Conservation (phyloP, 2,329 filamentous ascomycete genomes). For the Penicillium verrucosum region DNA sequence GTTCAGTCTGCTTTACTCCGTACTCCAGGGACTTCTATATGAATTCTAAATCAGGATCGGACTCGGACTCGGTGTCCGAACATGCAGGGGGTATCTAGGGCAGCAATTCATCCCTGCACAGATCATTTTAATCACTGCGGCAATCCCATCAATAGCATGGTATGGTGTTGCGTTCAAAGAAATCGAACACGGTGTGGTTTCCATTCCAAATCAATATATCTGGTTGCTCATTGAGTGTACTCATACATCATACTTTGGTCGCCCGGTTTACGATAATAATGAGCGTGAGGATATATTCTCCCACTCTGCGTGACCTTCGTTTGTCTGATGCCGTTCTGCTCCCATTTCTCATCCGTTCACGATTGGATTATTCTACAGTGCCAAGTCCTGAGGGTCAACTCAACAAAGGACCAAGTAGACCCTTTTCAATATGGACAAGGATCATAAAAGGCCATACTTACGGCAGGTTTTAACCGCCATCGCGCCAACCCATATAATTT, state of each 20-base stretch:
- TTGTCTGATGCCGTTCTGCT: neutral
- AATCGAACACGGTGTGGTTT: neutral
- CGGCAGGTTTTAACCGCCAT: too few species aligned
- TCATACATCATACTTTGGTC: neutral
- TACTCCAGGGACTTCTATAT: neutral
- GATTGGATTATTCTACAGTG: neutral
- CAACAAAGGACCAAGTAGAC: neutral
- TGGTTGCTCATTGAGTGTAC: neutral
- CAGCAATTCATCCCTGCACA: neutral
- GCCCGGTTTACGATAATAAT: neutral
- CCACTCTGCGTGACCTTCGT: neutral
- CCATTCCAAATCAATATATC: neutral
- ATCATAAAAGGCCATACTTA: too few species aligned
- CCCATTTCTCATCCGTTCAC: too few species aligned
- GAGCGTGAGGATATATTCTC: neutral
- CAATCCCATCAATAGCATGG: neutral
- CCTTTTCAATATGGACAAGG: neutral
- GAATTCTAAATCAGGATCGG: conserved; percentile 2
- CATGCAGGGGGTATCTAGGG: neutral
- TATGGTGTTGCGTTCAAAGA: neutral
- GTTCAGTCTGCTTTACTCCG: neutral
- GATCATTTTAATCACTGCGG: neutral
- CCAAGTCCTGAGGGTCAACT: neutral
- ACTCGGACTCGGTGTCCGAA: conserved; percentile 17
- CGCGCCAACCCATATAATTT: too few species aligned